Percentiles rank a stretch among this genome's conserved stretches.
phyloP scores from a whole-genome alignment of 768 basidiomycete species.

The Filobasidium floriforme region DNA sequence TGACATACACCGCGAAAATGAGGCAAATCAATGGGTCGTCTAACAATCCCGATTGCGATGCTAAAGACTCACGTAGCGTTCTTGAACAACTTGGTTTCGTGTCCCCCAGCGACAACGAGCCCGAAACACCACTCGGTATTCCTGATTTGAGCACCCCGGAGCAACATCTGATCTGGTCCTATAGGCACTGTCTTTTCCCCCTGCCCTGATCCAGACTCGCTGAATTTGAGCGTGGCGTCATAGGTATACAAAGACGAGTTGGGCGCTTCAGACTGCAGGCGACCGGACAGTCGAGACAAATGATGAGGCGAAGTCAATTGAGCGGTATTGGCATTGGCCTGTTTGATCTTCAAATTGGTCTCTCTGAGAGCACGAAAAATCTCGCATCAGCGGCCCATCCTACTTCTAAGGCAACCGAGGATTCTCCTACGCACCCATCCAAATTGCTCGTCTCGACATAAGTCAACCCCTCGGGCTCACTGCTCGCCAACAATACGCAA shows the following conservation, averaged over 20 bases:
- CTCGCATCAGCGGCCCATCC: too few relatives aligned
- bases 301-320: conserved; percentile 67
- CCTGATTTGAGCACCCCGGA: conserved; percentile 88
- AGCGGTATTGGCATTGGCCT: conserved; percentile 75
- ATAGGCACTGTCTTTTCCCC: conserved; percentile 69
- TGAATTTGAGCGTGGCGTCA: conserved; percentile 54
- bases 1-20: conserved; percentile 39
- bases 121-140: conserved; percentile 98
- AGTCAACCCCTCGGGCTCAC: conserved; percentile 93
- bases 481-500: conserved; percentile 73
- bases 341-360: conserved; percentile 98
- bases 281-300: conserved; percentile 66
- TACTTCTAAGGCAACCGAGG: background rate
- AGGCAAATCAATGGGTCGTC: too few relatives aligned
- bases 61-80: conserved; percentile 76
- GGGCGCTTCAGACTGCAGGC: conserved; percentile 87
- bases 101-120: conserved; percentile 85
- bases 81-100: conserved; percentile 96
- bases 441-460: conserved; percentile 97
- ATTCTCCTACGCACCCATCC: conserved; percentile 63
- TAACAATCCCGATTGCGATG: too few relatives aligned
- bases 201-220: conserved; percentile 49
- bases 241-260: conserved; percentile 97
- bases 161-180: conserved; percentile 86
- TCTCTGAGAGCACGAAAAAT: conserved; percentile 53